Evolutionary conservation across 2,329 filamentous ascomycete genomes (phyloP).

Genomic region (Cladophialophora immunda): DNA sequence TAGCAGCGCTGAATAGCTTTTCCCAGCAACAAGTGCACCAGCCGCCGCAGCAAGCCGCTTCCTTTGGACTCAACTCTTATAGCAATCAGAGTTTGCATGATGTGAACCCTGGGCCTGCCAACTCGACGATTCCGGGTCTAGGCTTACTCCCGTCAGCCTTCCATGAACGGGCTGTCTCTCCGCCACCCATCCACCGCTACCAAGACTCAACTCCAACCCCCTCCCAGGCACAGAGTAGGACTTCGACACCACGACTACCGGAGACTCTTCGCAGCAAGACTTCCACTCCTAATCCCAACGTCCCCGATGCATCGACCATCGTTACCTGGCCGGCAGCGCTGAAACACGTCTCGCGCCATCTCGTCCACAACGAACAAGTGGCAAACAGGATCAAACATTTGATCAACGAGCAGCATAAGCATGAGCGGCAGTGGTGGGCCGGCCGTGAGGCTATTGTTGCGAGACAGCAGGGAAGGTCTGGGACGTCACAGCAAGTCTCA

Average conservation of each 20-base stretch:
- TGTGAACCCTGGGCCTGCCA: background rate
- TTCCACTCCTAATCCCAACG: constrained; percentile 24
- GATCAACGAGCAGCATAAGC: constrained; percentile 69
- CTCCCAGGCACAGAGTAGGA: background rate
- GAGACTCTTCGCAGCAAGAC: constrained; percentile 26
- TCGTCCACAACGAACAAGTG: constrained; percentile 55
- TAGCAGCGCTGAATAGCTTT: constrained; percentile 37
- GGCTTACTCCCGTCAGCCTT: constrained; percentile 24
- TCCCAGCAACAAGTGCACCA: constrained; percentile 6
- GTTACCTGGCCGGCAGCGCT: constrained; percentile 62
- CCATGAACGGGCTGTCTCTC: constrained; percentile 23
- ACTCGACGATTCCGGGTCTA: constrained; percentile 26
- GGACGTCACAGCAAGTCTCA: constrained; percentile 63
- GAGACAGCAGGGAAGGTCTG: constrained; percentile 60
- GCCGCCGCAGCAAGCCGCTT: background rate
- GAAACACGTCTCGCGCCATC: constrained; percentile 60
- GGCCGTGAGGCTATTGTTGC: constrained; percentile 61
- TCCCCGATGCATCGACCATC: constrained; percentile 56
- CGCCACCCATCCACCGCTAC: constrained; percentile 23
- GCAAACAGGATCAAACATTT: constrained; percentile 62
- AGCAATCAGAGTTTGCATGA: background rate
- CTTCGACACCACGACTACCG: background rate
- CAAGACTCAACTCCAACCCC: constrained; percentile 11
- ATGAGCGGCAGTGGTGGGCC: constrained; percentile 69
- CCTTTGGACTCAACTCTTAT: background rate